Evolutionary conservation across 192 early-diverging fungal genomes (phyloP), one percentile per base, ranked within the genome.

Genomic region (Backusella circina): DNA sequence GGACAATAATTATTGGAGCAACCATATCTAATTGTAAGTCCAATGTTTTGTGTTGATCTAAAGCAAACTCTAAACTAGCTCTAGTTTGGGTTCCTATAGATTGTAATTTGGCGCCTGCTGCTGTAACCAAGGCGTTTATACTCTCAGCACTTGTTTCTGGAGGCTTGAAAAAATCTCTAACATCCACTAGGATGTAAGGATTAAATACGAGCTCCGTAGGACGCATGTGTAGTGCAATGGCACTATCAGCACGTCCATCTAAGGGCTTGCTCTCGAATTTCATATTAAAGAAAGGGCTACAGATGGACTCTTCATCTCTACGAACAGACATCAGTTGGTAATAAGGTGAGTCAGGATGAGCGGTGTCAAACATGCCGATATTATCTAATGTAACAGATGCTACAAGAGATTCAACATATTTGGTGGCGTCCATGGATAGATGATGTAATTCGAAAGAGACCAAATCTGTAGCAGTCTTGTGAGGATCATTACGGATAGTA

Each of bases 1-100:
- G 94, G 6, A 97, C 77, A n/a, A 95, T 82, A 83, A 97, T 88
- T 39, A 95, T 89, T 1, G 95, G 95, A 2, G 95, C 95, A 71
- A 92, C 93, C 71, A 94, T 85, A 71, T 97, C 92, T 12, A 97
- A 83, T 33, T 91, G 87, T 13, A 96, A 77, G 74, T 93, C 91
- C 6, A 93, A 67, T 0, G 94, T 93, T 33, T 91, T 92, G 80
- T 95, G 92, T 73, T 88, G 85, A 32, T 87, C 88, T 44, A 97
- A 75, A 10, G 93, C 92, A 80, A 87, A 92, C 74, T 94, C 90
- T 4, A 97, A 79, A 0, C 95, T 91, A 4, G 92, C 92, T 21
- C 89, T 79, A 0, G 95, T 95, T 82, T 95, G 93, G 23, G 88
- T 82, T 6, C 89, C 90, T 23, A 95, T 78, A 6, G 89, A 90